Base-by-base conservation (phyloP, 176 grass and related monocot species). In the Bolboschoenus planiculmis region DNA sequence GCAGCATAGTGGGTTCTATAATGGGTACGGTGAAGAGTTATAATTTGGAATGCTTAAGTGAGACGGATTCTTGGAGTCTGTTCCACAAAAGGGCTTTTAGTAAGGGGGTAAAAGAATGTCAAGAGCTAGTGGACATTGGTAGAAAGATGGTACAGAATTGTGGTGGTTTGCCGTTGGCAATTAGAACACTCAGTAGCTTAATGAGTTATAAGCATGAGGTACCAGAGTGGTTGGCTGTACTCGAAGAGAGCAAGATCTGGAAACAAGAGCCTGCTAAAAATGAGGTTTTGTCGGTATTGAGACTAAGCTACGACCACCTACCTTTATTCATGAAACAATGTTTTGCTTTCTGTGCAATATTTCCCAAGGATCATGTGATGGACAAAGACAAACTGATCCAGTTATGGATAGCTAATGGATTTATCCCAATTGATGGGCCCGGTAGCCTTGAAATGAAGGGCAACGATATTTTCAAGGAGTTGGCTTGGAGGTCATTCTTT, bases 81-180 rank as follows among this genome's bases (percentile, higher is more conserved):
- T 91, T 91, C 14, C 47, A 63, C 0, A 65, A 5, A 18, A 91
- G 2, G 62, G 83, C 86, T 55, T 91, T 91, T 33, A 36, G 60
- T 8, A 76, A 11, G 16, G 34, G 35, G 43, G 15, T 53, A 6
- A 18, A 36, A 20, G 1, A 13, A 68, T 33, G n/a, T 4, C 0
- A 23, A 5, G 59, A 91, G 1, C 48, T 91, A 0, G 30, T 81
- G 5, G n/a, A 1, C 0, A 61, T 81, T 7, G 84, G 80, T 1
- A 91, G 1, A 18, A 7, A 37, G 1, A 86, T 91, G 7, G 73
- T 84, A 9, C 3, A 67, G 4, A 86, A 81, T 10, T 91, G 86
- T 56, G 60, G 9, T 1, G 88, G 89, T 0, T 4, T 85, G 1
- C 89, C 89, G 9, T 37, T 91, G 62, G 84, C 84, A n/a, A 30